A percentile compares a stretch with the other conserved stretches of the same genome.
These are phyloP conservation scores for Neospermospora avenae DNA, from an alignment of 2,329 filamentous ascomycete genomes.

Conservation along the genomic window DNA sequence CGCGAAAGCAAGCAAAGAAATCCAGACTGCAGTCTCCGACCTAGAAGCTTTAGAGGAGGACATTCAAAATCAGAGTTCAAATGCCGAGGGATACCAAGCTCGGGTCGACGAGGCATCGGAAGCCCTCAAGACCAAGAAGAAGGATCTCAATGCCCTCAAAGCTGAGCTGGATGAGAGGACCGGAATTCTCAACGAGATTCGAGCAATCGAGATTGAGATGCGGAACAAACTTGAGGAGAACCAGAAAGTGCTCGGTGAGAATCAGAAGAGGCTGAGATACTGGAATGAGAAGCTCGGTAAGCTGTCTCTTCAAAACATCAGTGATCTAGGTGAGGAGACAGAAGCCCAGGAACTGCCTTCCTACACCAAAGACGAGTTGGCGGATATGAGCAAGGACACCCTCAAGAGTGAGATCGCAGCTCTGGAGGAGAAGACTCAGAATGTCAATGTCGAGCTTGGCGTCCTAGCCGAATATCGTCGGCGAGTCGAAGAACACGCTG, in stretches of 20 bases:
- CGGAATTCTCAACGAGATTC: conserved; percentile 80
- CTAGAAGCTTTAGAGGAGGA: conserved; percentile 76
- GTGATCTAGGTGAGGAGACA: conserved; percentile 60
- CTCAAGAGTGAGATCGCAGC: conserved; percentile 63
- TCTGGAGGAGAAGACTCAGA: conserved; percentile 74
- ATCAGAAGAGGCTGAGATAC: conserved; percentile 77
- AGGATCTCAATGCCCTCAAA: conserved; percentile 76
- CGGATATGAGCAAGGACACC: conserved; percentile 62
- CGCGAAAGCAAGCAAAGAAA: conserved; percentile 74
- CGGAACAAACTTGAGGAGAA: conserved; percentile 96
- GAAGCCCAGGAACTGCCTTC: conserved; percentile 63
- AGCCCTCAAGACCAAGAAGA: conserved; percentile 72
- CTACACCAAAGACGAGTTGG: conserved; percentile 70
- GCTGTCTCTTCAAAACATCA: conserved; percentile 76
- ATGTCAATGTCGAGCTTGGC: conserved; percentile 80
- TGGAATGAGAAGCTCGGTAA: conserved; percentile 91
- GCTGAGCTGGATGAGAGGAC: conserved; percentile 82
- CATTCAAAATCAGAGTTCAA: conserved; percentile 71
- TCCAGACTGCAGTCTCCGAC: conserved; percentile 68
- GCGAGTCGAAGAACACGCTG: conserved; percentile 76
- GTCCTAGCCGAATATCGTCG: conserved; percentile 88
- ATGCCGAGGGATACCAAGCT: conserved; percentile 68
- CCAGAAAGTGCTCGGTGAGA: conserved; percentile 82
- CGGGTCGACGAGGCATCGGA: conserved; percentile 81
- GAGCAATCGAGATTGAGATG: conserved; percentile 94